Conservation (phyloP, 2,329 filamentous ascomycete genomes). For the Rasamsonia emersonii region DNA sequence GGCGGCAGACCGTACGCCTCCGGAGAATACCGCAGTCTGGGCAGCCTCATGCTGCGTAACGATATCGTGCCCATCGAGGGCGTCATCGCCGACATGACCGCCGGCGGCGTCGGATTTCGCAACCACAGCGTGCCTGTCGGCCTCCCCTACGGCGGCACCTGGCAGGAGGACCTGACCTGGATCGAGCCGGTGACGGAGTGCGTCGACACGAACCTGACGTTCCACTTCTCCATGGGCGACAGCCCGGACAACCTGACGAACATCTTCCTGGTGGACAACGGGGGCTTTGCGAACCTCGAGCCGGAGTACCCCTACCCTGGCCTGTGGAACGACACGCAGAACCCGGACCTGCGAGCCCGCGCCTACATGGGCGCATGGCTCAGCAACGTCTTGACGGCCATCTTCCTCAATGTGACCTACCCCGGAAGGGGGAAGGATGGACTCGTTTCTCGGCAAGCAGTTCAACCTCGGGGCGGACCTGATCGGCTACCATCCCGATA, state of each 20-base stretch:
- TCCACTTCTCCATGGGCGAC: constrained; percentile 30
- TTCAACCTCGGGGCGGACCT: constrained; percentile 24
- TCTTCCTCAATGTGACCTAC: constrained; percentile 34
- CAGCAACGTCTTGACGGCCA: constrained; percentile 33
- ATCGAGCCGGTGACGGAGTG: constrained; percentile 39
- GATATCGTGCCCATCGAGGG: constrained; percentile 32
- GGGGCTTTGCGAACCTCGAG: constrained; percentile 36
- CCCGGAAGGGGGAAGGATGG: constrained; percentile 15
- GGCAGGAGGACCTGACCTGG: constrained; percentile 43
- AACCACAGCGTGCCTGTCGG: constrained; percentile 35
- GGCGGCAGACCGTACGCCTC: constrained; percentile 23
- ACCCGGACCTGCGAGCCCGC: constrained; percentile 24
- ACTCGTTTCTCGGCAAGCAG: constrained; percentile 26
- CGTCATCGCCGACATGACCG: constrained; percentile 33
- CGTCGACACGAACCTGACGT: constrained; percentile 31
- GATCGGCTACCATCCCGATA: not conserved
- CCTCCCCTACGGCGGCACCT: constrained; percentile 28
- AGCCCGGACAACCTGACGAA: constrained; percentile 11
- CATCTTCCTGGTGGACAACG: constrained; percentile 30
- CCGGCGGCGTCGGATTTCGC: constrained; percentile 38
- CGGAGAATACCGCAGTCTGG: constrained; percentile 21
- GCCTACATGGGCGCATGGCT: constrained; percentile 39
- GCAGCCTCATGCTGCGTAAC: constrained; percentile 26
- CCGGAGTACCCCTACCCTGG: constrained; percentile 19
- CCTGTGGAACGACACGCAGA: constrained; percentile 13